These are phyloP conservation scores for Smallanthus sonchifolius DNA, from an alignment of 129 eudicot species.

Conservation along the genomic window DNA sequence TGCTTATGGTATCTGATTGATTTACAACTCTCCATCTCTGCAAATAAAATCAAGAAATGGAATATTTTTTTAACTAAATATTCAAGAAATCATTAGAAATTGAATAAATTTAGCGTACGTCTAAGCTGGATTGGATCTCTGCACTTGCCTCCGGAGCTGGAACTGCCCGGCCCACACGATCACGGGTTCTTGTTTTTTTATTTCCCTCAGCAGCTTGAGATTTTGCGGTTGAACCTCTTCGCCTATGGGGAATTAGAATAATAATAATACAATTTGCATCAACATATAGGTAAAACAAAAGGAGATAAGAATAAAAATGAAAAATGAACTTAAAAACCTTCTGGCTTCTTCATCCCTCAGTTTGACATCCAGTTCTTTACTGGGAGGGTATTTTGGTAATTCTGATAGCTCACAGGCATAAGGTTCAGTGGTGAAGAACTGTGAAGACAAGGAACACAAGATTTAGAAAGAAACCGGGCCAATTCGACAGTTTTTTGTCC, in stretches of 20 bases:
- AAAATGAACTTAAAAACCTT: slow-evolving; percentile 43
- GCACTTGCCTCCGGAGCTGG: slow-evolving; percentile 97
- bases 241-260: slow-evolving; percentile 44
- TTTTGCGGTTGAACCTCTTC: slow-evolving; percentile 55
- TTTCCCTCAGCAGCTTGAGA: slow-evolving; percentile 54
- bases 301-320: background rate
- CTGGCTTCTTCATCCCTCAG: slow-evolving; percentile 84
- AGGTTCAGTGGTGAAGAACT: slow-evolving; percentile 88
- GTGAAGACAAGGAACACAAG: slow-evolving; percentile 19
- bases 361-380: slow-evolving; percentile 87
- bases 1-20: slow-evolving; percentile 62
- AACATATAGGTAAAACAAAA: slow-evolving; percentile 17
- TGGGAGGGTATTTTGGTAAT: slow-evolving; percentile 90
- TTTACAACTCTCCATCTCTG: slow-evolving; percentile 69
- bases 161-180: slow-evolving; percentile 57
- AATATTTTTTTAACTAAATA: background rate
- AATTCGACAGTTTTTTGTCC: slow-evolving; percentile 3
- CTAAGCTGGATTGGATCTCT: slow-evolving; percentile 76
- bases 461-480: slow-evolving; percentile 1
- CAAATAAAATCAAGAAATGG: background rate
- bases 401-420: slow-evolving; percentile 85
- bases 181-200: slow-evolving; percentile 57
- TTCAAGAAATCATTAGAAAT: background rate
- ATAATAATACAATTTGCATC: slow-evolving; percentile 12
- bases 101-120: slow-evolving; percentile 42